Conservation (phyloP, 306 rosid genomes). For the Vigna mungo region DNA sequence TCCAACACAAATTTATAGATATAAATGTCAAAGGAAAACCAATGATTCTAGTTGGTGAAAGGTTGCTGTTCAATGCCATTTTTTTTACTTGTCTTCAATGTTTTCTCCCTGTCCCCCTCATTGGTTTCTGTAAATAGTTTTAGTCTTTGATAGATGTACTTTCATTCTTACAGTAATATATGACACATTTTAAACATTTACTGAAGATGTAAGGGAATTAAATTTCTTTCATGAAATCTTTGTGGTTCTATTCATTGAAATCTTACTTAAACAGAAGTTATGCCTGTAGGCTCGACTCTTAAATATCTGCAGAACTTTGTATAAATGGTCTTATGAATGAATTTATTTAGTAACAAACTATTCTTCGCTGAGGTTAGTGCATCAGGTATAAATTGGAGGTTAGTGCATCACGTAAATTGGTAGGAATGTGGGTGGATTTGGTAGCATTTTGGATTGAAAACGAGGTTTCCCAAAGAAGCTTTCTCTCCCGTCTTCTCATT, state of each 20-base stretch:
- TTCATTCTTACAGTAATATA: slow-evolving; percentile 43
- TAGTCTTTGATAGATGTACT: slow-evolving; percentile 39
- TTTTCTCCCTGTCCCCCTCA: slow-evolving; percentile 33
- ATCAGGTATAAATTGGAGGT: neutral
- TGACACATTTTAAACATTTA: slow-evolving; percentile 35
- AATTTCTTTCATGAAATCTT: slow-evolving; percentile 33
- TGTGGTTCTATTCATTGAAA: slow-evolving; percentile 24
- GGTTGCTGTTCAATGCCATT: slow-evolving; percentile 53
- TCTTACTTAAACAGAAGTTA: neutral
- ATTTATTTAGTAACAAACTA: neutral
- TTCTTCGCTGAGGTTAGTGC: neutral
- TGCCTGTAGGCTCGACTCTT: neutral
- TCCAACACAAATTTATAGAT: slow-evolving; percentile 45
- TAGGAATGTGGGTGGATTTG: slow-evolving; percentile 13
- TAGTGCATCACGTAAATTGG: neutral
- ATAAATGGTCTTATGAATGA: slow-evolving; percentile 25
- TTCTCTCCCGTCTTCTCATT: neutral
- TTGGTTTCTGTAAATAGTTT: slow-evolving; percentile 53
- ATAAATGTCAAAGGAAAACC: slow-evolving; percentile 62
- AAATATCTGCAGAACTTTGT: slow-evolving; percentile 2
- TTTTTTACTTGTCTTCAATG: slow-evolving; percentile 33
- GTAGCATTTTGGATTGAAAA: neutral
- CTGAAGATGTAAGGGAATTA: slow-evolving; percentile 43
- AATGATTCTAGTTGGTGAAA: slow-evolving; percentile 68
- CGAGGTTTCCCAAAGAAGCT: neutral